phyloP scores from a whole-genome alignment of 2,329 filamentous ascomycete genomes.

The Xylaria sp. region DNA sequence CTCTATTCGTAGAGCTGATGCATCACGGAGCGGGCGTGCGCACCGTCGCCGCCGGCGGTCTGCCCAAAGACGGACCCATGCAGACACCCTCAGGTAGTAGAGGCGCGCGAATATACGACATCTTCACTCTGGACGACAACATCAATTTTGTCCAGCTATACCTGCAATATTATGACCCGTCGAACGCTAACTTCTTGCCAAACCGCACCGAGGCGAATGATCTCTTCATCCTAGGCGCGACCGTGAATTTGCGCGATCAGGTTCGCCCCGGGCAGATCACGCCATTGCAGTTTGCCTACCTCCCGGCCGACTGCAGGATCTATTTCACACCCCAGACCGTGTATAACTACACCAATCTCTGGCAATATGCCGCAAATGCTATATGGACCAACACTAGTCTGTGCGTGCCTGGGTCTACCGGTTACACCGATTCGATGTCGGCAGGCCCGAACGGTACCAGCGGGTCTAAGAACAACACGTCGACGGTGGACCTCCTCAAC shows the following conservation, averaged over 20 bases:
- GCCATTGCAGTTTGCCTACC: constrained; percentile 64
- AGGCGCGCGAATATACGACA: constrained; percentile 55
- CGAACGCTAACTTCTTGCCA: constrained; percentile 26
- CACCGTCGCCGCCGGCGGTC: constrained; percentile 59
- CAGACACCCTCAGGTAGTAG: constrained; percentile 61
- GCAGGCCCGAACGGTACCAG: too few species aligned
- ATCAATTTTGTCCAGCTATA: constrained; percentile 8
- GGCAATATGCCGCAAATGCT: constrained; percentile 7
- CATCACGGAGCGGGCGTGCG: constrained; percentile 50
- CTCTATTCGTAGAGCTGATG: constrained; percentile 49
- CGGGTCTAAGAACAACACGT: too few species aligned
- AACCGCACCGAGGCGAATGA: constrained; percentile 36
- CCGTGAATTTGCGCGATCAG: constrained; percentile 46
- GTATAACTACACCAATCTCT: constrained; percentile 12
- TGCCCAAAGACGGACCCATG: constrained; percentile 61
- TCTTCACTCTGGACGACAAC: constrained; percentile 33
- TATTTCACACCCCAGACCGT: constrained; percentile 21
- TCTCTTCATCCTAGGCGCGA: constrained; percentile 27
- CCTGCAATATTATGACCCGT: constrained; percentile 2
- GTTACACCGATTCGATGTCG: constrained; percentile 2
- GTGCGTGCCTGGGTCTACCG: constrained; percentile 12
- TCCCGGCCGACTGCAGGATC: constrained; percentile 23
- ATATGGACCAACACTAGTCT: constrained; percentile 5
- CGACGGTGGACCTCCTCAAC: too few species aligned
- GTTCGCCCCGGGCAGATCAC: constrained; percentile 38